Percentiles rank a stretch among this genome's conserved stretches.
Conservation (phyloP, 129 eudicot genomes). For the Gnaphalium uliginosum region DNA sequence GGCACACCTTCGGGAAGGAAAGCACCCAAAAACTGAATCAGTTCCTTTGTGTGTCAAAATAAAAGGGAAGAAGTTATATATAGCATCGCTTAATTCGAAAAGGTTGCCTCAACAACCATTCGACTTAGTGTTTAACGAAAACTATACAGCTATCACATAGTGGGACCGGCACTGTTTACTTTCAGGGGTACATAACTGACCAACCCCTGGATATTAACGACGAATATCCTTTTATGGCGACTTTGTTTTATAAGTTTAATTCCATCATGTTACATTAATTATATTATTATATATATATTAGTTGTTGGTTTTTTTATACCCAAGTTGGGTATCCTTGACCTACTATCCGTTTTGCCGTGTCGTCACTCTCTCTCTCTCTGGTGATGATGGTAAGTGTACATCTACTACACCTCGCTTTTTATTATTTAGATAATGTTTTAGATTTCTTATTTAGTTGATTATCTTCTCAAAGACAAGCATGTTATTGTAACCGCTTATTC, state of each 20-base stretch:
- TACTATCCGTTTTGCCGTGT: not conserved
- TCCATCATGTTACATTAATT: not conserved
- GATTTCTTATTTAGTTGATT: not conserved
- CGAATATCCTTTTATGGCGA: conserved; percentile 56
- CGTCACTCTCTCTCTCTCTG: not conserved
- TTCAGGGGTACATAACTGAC: conserved; percentile 63
- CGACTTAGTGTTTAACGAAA: conserved; percentile 71
- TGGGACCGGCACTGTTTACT: conserved; percentile 73
- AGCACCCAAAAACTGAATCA: conserved; percentile 52
- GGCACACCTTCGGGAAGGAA: conserved; percentile 71
- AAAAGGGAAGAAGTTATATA: conserved; percentile 57
- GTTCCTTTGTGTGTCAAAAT: conserved; percentile 51
- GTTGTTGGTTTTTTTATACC: not conserved
- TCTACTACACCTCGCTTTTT: not conserved
- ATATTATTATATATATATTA: no score
- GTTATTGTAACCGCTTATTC: no score
- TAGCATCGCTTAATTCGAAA: conserved; percentile 61
- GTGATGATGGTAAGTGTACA: not conserved
- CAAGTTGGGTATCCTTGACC: not conserved
- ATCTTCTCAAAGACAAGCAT: no score
- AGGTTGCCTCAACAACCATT: conserved; percentile 64
- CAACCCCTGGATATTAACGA: conserved; percentile 44
- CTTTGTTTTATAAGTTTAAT: not conserved
- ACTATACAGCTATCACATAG: conserved; percentile 67
- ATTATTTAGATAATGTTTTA: no score